Evolutionary conservation across 495 filamentous ascomycete species (phyloP).

Genomic region (Talaromyces adpressus): DNA sequence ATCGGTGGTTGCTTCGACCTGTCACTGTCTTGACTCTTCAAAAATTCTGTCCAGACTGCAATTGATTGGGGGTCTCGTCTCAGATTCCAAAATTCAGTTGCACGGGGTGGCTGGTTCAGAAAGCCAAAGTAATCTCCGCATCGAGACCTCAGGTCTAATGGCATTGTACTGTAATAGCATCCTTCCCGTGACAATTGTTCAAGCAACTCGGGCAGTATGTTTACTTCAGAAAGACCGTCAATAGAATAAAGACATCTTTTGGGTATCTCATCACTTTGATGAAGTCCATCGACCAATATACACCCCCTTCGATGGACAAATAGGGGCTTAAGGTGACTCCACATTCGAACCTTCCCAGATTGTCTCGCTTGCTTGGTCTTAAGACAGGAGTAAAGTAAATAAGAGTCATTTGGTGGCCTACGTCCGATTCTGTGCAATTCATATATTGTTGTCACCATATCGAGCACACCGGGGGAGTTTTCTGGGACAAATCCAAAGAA

Average conservation of each 20-base stretch:
- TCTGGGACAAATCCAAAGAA: background rate
- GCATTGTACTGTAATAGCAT: background rate
- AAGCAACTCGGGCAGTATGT: background rate
- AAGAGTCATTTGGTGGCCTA: background rate
- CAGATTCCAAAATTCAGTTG: background rate
- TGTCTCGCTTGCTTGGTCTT: background rate
- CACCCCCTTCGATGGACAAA: background rate
- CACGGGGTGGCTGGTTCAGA: background rate
- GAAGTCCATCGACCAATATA: background rate
- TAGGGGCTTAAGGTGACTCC: background rate
- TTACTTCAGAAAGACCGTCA: background rate
- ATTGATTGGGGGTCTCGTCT: background rate
- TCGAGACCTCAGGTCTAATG: background rate
- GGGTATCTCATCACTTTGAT: background rate
- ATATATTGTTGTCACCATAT: background rate
- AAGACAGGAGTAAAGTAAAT: background rate
- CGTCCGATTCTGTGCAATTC: background rate
- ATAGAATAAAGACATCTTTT: background rate
- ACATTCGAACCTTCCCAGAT: background rate
- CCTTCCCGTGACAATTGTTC: background rate
- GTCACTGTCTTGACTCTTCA: background rate
- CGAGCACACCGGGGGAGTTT: background rate
- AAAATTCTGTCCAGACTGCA: background rate
- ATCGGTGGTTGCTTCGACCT: background rate
- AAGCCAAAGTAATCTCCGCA: background rate